Conservation (phyloP, 1,284 basidiomycete species). For the Trametes pubescens region DNA sequence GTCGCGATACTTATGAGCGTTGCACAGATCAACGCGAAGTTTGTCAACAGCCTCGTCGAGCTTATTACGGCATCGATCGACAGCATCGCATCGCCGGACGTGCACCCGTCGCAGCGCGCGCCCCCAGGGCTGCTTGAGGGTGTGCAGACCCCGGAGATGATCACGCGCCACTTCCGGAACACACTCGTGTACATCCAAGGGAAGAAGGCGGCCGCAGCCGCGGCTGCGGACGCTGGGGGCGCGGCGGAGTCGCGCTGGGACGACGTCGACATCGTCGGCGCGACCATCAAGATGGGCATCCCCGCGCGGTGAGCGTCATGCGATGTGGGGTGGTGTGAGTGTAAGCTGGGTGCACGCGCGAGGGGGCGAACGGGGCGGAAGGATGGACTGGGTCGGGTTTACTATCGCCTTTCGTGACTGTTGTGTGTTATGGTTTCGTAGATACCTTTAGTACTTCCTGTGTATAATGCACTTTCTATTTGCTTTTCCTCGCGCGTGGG, state of each 20-base stretch:
- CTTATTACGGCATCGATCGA: conserved; percentile 93
- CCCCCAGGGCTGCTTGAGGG: conserved; percentile 89
- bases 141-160: conserved; percentile 91
- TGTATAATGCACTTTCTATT: conserved; percentile 33
- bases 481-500: conserved; percentile 7
- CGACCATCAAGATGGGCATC: conserved; percentile 87
- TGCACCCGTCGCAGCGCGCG: conserved; percentile 83
- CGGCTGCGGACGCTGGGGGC: conserved; percentile 43
- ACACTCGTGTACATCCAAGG: conserved; percentile 85
- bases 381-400: conserved; percentile 21
- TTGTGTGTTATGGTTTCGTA: conserved; percentile 31
- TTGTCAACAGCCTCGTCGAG: conserved; percentile 93
- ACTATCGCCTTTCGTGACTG: conserved; percentile 20
- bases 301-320: conserved; percentile 28
- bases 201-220: conserved; percentile 62
- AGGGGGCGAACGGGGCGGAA: neutral
- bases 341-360: conserved; percentile 1
- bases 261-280: conserved; percentile 87
- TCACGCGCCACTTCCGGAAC: conserved; percentile 91
- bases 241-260: conserved; percentile 72
- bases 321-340: neutral
- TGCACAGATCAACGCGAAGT: conserved; percentile 86
- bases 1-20: conserved; percentile 9
- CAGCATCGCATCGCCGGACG: conserved; percentile 82
- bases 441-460: conserved; percentile 34